Conservation (phyloP, 768 basidiomycete species). For the Russula sp. region DNA sequence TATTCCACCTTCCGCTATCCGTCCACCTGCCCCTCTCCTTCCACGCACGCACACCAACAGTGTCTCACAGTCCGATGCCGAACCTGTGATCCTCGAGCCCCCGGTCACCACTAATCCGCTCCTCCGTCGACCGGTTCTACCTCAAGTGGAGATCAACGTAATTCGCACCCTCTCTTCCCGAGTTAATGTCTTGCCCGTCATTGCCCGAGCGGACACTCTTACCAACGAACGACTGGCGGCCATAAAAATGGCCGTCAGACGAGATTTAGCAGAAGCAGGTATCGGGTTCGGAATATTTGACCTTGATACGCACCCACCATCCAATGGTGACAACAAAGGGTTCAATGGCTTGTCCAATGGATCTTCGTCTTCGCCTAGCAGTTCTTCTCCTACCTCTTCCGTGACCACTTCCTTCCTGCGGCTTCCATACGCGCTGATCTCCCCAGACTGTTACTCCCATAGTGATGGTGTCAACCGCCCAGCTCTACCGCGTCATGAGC, state of each 20-base stretch:
- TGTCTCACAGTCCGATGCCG: slow-evolving; percentile 67
- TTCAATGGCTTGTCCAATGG: slow-evolving; percentile 53
- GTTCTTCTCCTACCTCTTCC: slow-evolving; percentile 68
- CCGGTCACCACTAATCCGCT: slow-evolving; percentile 71
- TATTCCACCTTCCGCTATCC: slow-evolving; percentile 64
- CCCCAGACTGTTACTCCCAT: slow-evolving; percentile 81
- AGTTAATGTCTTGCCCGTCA: slow-evolving; percentile 85
- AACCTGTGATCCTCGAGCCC: slow-evolving; percentile 77
- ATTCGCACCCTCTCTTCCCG: slow-evolving; percentile 77
- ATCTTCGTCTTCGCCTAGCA: slow-evolving; percentile 46
- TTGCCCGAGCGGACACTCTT: slow-evolving; percentile 76
- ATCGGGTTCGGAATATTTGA: slow-evolving; percentile 91
- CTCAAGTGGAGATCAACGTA: slow-evolving; percentile 66
- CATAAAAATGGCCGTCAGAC: slow-evolving; percentile 75
- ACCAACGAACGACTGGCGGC: slow-evolving; percentile 78
- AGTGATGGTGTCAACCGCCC: slow-evolving; percentile 70
- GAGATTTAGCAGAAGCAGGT: slow-evolving; percentile 78
- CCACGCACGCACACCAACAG: slow-evolving; percentile 67
- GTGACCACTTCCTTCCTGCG: slow-evolving; percentile 57
- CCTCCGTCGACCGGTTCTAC: slow-evolving; percentile 64
- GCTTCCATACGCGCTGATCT: slow-evolving; percentile 80
- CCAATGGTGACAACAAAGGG: slow-evolving; percentile 53
- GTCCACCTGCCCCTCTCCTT: slow-evolving; percentile 63
- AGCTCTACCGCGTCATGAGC: slow-evolving; percentile 62
- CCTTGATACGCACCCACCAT: slow-evolving; percentile 55